Evolutionary conservation across 768 basidiomycete species (phyloP).

Genomic region (Rhodosporidiobolus odoratus): DNA sequence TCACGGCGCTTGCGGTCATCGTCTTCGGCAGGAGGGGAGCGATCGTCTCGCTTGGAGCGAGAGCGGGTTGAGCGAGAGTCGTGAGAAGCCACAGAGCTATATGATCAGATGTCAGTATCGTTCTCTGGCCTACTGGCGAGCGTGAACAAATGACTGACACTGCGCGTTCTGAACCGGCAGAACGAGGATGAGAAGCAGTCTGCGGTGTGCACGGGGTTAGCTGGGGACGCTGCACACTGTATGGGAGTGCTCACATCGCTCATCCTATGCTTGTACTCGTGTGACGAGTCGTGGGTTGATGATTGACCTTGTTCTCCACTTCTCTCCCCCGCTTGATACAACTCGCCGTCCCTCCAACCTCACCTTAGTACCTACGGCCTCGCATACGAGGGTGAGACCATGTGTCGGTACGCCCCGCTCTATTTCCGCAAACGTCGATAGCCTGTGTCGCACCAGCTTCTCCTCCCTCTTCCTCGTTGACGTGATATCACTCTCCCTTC

Average conservation of each 20-base stretch:
- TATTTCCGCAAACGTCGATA: no score
- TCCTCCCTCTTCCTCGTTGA: not conserved
- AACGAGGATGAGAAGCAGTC: not conserved
- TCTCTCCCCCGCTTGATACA: not conserved
- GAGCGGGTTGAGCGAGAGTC: constrained; percentile 9
- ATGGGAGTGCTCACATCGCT: not conserved
- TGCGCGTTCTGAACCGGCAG: constrained; percentile 22
- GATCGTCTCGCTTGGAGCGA: not conserved
- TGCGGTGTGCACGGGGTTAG: not conserved
- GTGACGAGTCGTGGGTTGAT: not conserved
- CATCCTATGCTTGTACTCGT: not conserved
- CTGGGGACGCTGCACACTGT: not conserved
- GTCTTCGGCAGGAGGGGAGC: not conserved
- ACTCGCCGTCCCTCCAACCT: not conserved
- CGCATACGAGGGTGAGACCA: not conserved
- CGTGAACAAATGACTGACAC: constrained; percentile 7
- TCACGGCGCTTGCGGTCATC: constrained; percentile 41
- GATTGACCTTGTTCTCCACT: not conserved
- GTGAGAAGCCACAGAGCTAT: constrained; percentile 24
- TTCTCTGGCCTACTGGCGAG: not conserved
- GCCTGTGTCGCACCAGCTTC: not conserved
- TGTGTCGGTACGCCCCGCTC: not conserved
- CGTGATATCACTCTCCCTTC: not conserved
- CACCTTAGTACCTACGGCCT: not conserved
- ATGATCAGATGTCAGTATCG: not conserved